Evolutionary conservation across 495 filamentous ascomycete species (phyloP).

Genomic region (Talaromyces ruber): DNA sequence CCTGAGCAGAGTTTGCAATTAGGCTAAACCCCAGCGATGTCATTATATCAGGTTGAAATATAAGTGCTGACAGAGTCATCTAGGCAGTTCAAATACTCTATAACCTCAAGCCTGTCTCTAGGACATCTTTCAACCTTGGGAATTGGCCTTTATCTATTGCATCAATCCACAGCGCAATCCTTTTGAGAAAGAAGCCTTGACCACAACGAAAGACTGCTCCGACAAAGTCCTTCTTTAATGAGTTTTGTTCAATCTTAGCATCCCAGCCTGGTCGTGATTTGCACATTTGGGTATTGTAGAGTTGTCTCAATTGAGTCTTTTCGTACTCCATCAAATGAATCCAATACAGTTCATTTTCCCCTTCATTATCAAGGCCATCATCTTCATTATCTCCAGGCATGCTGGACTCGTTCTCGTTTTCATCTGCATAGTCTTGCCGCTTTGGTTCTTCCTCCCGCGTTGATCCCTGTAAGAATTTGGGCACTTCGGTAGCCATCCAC

Average conservation of each 20-base stretch:
- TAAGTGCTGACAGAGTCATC: background rate
- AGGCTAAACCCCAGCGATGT: too few species aligned
- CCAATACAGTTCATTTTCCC: conserved; percentile 9
- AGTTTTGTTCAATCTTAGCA: background rate
- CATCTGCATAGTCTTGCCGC: conserved; percentile 17
- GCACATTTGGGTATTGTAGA: conserved; percentile 24
- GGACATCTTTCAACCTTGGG: background rate
- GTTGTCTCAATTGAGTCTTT: conserved; percentile 19
- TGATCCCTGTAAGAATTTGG: conserved; percentile 28
- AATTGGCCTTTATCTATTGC: background rate
- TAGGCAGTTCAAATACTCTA: background rate
- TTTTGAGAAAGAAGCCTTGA: background rate
- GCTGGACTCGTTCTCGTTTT: conserved; percentile 19
- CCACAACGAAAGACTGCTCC: background rate
- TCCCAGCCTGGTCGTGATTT: conserved; percentile 14
- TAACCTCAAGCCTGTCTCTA: background rate
- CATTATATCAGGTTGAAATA: too few species aligned
- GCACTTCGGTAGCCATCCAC: conserved; percentile 36
- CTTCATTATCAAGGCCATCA: conserved; percentile 4
- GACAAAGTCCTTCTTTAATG: background rate
- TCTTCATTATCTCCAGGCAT: conserved; percentile 9
- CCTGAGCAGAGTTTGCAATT: too few species aligned
- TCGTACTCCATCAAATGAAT: conserved; percentile 22
- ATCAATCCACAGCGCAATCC: background rate
- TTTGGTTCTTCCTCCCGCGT: conserved; percentile 19